A percentile compares a stretch with the other conserved stretches of the same genome.
Evolutionary conservation across 73 alveolate species (phyloP).

Genomic region (Durusdinium trenchii): DNA sequence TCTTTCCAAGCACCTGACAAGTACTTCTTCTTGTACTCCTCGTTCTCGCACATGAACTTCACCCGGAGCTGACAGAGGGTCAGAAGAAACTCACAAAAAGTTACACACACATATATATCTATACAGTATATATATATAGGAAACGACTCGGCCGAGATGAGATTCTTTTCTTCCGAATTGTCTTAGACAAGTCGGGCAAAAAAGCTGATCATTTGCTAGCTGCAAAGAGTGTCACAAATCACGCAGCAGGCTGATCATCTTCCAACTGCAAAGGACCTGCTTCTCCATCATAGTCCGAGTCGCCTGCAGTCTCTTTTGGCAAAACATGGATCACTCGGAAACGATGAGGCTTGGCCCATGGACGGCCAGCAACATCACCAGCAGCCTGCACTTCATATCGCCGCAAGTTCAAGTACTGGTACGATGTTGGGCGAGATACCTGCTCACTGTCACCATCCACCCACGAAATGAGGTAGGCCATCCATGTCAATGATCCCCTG

Average conservation of each 20-base stretch:
- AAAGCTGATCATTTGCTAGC: neutral
- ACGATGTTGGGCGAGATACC: neutral
- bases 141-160: too few relatives aligned
- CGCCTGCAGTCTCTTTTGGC: neutral
- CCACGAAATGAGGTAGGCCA: neutral
- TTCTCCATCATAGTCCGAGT: neutral
- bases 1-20: neutral
- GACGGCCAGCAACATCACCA: neutral
- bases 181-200: neutral
- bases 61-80: neutral
- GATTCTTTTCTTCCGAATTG: too few relatives aligned
- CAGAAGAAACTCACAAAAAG: neutral
- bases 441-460: neutral
- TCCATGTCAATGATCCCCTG: neutral
- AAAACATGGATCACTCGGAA: neutral
- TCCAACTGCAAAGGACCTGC: neutral
- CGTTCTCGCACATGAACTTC: neutral
- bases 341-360: neutral
- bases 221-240: neutral
- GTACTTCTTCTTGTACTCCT: neutral
- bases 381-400: neutral
- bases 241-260: too few relatives aligned
- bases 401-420: neutral
- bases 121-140: too few relatives aligned
- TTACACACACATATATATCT: too few relatives aligned